These are phyloP conservation scores for Drechslerella dactyloides DNA, from an alignment of 2,329 filamentous ascomycete genomes.

Conservation along the genomic window DNA sequence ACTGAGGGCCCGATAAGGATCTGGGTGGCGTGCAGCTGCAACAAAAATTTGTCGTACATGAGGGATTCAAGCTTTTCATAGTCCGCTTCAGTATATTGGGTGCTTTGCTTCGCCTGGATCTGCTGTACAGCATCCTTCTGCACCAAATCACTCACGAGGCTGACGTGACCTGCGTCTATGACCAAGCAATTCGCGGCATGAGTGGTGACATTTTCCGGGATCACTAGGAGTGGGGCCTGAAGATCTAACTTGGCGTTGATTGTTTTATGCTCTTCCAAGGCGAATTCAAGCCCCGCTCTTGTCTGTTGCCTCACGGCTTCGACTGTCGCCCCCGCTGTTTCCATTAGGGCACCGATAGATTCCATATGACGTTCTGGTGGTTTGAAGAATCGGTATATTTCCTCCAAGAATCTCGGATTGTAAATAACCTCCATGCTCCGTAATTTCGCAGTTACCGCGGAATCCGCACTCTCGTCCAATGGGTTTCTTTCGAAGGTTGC, in stretches of 20 bases:
- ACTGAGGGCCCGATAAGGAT: slow-evolving; percentile 93
- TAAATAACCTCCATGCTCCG: slow-evolving; percentile 97
- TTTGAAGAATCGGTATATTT: slow-evolving; percentile 92
- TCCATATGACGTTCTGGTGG: slow-evolving; percentile 98
- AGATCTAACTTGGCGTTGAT: slow-evolving; percentile 95
- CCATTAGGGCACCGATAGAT: slow-evolving; percentile 93
- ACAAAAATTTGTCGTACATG: slow-evolving; percentile 96
- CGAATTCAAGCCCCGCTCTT: slow-evolving; percentile 92
- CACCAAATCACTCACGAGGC: slow-evolving; percentile 90
- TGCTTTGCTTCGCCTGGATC: slow-evolving; percentile 86
- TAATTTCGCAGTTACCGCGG: slow-evolving; percentile 85
- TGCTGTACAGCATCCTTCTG: slow-evolving; percentile 88
- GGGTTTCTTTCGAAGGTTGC: slow-evolving; percentile 94
- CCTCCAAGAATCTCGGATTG: slow-evolving; percentile 91
- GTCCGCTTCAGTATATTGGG: slow-evolving; percentile 86
- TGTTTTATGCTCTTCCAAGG: slow-evolving; percentile 95
- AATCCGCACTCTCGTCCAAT: slow-evolving; percentile 87
- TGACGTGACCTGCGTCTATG: slow-evolving; percentile 93
- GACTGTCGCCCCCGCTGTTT: slow-evolving; percentile 91
- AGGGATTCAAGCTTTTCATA: slow-evolving; percentile 84
- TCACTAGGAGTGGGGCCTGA: slow-evolving; percentile 92
- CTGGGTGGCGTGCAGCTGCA: slow-evolving; percentile 93
- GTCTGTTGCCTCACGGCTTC: slow-evolving; percentile 95
- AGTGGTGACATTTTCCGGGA: slow-evolving; percentile 88
- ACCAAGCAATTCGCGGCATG: slow-evolving; percentile 86